phyloP scores from a whole-genome alignment of 106 monocot species.

The Dendrobium chrysotoxum region DNA sequence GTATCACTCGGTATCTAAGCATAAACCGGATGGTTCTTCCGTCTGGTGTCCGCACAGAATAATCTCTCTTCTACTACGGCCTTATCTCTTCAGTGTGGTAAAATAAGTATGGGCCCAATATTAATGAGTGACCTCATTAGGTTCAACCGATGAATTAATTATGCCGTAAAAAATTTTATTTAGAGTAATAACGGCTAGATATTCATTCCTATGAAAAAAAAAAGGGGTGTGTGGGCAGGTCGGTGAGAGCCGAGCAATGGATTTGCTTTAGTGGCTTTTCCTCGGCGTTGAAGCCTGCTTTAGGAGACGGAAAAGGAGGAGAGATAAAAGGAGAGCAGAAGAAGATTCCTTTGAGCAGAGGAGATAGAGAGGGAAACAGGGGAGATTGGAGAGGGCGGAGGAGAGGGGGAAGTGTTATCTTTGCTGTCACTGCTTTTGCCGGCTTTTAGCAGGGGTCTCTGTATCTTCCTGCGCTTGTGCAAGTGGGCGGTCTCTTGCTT shows the following conservation, averaged over 20 bases:
- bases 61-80: too few species aligned
- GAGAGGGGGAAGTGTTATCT: not conserved
- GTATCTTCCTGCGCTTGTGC: not conserved
- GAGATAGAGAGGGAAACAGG: not conserved
- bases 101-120: too few species aligned
- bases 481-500: not conserved
- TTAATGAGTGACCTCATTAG: too few species aligned
- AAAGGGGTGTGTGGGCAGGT: not conserved
- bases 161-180: too few species aligned
- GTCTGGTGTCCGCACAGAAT: too few species aligned
- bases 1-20: too few species aligned
- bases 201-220: too few species aligned
- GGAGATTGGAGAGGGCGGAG: not conserved
- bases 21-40: too few species aligned
- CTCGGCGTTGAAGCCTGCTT: conserved; percentile 9
- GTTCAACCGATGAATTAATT: too few species aligned
- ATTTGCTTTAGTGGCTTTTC: conserved; percentile 1
- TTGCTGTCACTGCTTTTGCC: not conserved
- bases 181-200: too few species aligned
- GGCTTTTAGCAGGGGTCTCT: not conserved
- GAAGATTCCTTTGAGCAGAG: conserved; percentile 11
- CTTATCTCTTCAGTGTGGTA: too few species aligned
- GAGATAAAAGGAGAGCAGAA: not conserved
- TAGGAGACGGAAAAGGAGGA: not conserved
- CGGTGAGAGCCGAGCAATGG: not conserved